Evolutionary conservation across 352 stramenopile species (phyloP), one percentile per base, ranked within the genome.

Genomic region (Globisporangium rhizosaccharum): DNA sequence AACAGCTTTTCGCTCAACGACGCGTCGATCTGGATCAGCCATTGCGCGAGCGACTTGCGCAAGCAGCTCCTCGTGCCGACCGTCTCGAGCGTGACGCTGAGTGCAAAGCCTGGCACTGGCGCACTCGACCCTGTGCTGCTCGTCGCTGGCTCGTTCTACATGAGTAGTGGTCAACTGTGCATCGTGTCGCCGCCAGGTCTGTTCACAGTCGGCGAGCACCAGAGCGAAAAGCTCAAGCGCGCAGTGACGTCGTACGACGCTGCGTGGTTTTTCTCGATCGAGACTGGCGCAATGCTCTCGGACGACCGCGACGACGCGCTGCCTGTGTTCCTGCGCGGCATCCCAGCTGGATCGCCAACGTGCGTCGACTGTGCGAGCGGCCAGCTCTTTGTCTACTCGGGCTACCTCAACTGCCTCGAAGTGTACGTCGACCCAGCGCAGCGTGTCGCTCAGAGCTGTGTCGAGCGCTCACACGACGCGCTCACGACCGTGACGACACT

Each of bases 251-350:
- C 77, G 3, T 73, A 67, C 28, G 82, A 92, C 59, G 71, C 70
- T n/a, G 79, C 79, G 2, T 87, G 75, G 78, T 85, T 92, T 28
- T 92, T 89, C 62, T 87, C 74, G 4, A 66, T 87, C 37, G 59
- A 70, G 7, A 71, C 63, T 56, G 82, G 79, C 2, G 33, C 54
- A 8, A 44, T 84, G 23, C 50, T 75, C 10, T 59, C 54, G 30
- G 46, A 71, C 23, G 66, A 72, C 23, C 64, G 59, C 18, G 64
- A 37, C 25, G 57, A 70, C 18, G 5, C 59, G 2, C 57, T 71
- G n/a, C 73, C 76, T 0, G 59, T 87, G 28, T 49, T 83, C 6
- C 60, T 92, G 9, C 79, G 77, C 39, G 80, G 78, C 15, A 68
- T 88, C 48, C 73, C 82, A 45, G 82, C 79, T 26, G 79, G 79